phyloP scores from a whole-genome alignment of 805 yeast genomes.

The Ogataea ganodermae region DNA sequence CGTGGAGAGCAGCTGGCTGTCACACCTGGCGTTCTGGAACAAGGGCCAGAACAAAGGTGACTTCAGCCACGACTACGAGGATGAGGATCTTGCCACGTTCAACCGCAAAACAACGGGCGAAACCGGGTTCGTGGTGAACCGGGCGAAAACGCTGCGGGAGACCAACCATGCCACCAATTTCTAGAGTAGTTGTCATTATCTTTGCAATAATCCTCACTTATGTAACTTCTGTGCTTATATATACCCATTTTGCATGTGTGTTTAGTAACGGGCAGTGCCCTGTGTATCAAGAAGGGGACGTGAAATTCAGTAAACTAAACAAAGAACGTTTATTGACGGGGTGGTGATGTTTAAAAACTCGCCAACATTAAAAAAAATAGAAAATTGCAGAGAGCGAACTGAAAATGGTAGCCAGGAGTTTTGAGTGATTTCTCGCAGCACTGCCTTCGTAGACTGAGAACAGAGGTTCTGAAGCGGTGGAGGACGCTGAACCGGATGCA shows the following conservation, averaged over 20 bases:
- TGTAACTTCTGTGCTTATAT: slow-evolving; percentile 4
- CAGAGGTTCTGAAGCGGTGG: background rate
- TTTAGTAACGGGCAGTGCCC: too few species aligned
- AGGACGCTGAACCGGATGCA: background rate
- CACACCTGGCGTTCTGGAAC: slow-evolving; percentile 31
- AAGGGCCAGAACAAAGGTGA: slow-evolving; percentile 24
- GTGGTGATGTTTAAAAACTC: background rate
- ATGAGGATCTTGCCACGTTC: slow-evolving; percentile 19
- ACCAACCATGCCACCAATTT: slow-evolving; percentile 30
- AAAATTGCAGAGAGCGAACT: background rate
- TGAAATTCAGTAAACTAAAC: background rate
- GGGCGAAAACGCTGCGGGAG: slow-evolving; percentile 33
- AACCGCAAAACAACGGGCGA: slow-evolving; percentile 22
- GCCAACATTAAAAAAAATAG: background rate
- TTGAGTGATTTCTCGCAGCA: background rate
- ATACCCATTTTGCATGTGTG: slow-evolving; percentile 6
- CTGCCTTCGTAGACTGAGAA: slow-evolving; percentile 2
- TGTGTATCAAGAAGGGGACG: background rate
- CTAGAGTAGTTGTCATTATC: slow-evolving; percentile 7
- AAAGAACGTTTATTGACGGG: slow-evolving; percentile 4
- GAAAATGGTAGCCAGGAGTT: background rate
- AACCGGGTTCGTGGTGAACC: slow-evolving; percentile 34
- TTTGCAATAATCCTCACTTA: background rate
- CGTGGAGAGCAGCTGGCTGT: slow-evolving; percentile 29
- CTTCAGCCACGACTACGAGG: slow-evolving; percentile 28